Base-by-base conservation (phyloP, 495 filamentous ascomycete species). In the Jackrogersella multiformis region DNA sequence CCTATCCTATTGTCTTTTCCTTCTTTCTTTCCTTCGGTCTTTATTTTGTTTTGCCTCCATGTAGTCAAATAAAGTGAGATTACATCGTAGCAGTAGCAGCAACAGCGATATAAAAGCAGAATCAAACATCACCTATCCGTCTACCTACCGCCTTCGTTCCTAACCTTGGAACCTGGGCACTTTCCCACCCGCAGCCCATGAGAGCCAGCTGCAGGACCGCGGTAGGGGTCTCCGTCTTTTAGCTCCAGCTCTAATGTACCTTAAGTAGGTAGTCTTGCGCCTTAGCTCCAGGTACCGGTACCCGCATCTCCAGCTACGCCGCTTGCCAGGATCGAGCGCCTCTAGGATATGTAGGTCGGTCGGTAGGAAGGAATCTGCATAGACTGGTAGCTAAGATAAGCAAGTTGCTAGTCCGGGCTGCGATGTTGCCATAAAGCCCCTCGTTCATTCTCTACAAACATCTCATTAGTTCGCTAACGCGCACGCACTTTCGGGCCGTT, bases 301-400 rank as follows among this genome's bases (percentile, higher is more conserved):
- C 44, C 24, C 12, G 36, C 44, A 13, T 13, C 45, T 49, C 24
- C n/a, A 12, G 36, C 23, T 42, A 30, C 35, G 46, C 34, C 34
- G 44, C 44, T 16, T 52, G 44, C 45, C 24, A 61, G 45, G 12
- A 42, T 32, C 28, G 15, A 12, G 26, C 30, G 18, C 24, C 16
- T 60, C 7, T 39, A 38, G 39, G 64, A 61, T 66, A 4, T 30
- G 26, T 66, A 56, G 56, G 64, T 61, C 55, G 56, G 56, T 66
- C 56, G 24, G 10, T 49, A 2, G 45, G n/a, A 16, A 2, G 45
- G n/a, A 16, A 5, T 30, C 30, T 49, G 26, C n/a, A 30, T 30
- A n/a, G n/a, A n/a, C 44, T 26, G 44, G n/a, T 28, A 8, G 21
- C 1, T 28, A 1, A 41, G 2, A 32, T 49, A 32, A 5, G 21